phyloP scores from a whole-genome alignment of 192 early-diverging fungal species.

The Coemansia sp. region DNA sequence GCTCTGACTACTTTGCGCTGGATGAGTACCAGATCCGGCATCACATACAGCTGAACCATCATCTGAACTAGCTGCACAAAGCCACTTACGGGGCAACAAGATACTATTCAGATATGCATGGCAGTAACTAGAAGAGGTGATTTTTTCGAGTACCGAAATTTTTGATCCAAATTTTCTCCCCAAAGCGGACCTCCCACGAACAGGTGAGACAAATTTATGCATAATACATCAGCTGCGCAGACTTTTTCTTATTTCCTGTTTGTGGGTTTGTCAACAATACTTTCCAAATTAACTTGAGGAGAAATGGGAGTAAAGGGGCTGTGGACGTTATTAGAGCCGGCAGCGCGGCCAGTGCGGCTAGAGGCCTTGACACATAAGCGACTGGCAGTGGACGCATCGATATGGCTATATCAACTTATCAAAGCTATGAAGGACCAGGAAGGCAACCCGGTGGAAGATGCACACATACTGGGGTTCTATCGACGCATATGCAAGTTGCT shows the following conservation, averaged over 20 bases:
- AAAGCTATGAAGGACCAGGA: conserved; percentile 90
- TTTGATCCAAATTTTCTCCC: too few relatives aligned
- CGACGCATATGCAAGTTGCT: conserved; percentile 91
- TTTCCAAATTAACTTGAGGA: too few relatives aligned
- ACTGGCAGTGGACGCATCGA: conserved; percentile 91
- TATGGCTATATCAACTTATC: conserved; percentile 97
- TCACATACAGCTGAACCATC: conserved; percentile 45
- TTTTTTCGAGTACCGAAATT: too few relatives aligned
- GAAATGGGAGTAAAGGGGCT: conserved; percentile 93
- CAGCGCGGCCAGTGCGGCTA: conserved; percentile 70
- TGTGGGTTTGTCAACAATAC: too few relatives aligned
- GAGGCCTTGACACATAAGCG: conserved; percentile 73
- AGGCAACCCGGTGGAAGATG: conserved; percentile 76
- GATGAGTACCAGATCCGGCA: conserved; percentile 46
- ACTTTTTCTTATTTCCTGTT: too few relatives aligned
- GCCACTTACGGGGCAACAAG: too few relatives aligned
- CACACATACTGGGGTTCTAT: conserved; percentile 92
- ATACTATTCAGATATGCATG: too few relatives aligned
- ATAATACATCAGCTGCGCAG: too few relatives aligned
- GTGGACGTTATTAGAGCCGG: conserved; percentile 82
- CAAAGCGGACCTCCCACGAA: too few relatives aligned
- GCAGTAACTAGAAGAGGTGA: too few relatives aligned
- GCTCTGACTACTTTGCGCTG: conserved; percentile 45
- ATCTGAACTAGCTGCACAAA: too few relatives aligned
- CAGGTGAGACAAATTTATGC: too few relatives aligned